Evolutionary conservation across 306 rosid genomes (phyloP), one percentile per base, ranked within the genome.

Genomic region (Inga laurina): DNA sequence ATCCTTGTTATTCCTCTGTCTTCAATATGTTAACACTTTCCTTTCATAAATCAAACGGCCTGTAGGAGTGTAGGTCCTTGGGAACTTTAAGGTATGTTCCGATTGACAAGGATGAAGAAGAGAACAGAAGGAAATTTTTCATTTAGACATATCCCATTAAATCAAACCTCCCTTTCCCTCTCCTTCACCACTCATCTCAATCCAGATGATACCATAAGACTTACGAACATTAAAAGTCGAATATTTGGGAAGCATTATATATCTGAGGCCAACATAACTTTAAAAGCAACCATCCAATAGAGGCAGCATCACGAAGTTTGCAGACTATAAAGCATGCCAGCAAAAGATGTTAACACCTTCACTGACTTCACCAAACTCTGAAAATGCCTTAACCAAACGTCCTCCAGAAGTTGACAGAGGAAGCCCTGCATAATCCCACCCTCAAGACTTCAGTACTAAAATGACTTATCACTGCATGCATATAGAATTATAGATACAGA

Each of bases 391-490:
- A 70, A 8, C 48, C 69, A 90, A 75, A 32, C 65, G 83, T 80
- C 81, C 90, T 86, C 84, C 90, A 56, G 88, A 32, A 56, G 81
- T 88, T 77, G 91, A 84, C 46, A 45, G 82, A 9, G 91, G 82
- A 39, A 90, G 89, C 76, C 93, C 93, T 86, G 88, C 84, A 86
- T 80, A 72, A 77, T 43, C 41, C 59, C 71, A 76, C 68, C 79
- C 79, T 59, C 54, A 79, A 81, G 77, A 77, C 80, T 83, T 85
- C 30, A 81, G 77, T 77, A 59, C 66, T 22, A 74, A 75, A 77
- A 83, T 61, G 71, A 71, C 79, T 65, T 39, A 54, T 70, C 77
- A 67, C 82, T 78, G 77, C 67, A 75, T 56, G 74, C 67, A 75
- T 65, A 69, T 65, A 27, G 30, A 27, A 27, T 27, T 27, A 27